A percentile compares a stretch with the other conserved stretches of the same genome.
phyloP scores from a whole-genome alignment of 179 eudicot genomes.

The Corrigiola litoralis region DNA sequence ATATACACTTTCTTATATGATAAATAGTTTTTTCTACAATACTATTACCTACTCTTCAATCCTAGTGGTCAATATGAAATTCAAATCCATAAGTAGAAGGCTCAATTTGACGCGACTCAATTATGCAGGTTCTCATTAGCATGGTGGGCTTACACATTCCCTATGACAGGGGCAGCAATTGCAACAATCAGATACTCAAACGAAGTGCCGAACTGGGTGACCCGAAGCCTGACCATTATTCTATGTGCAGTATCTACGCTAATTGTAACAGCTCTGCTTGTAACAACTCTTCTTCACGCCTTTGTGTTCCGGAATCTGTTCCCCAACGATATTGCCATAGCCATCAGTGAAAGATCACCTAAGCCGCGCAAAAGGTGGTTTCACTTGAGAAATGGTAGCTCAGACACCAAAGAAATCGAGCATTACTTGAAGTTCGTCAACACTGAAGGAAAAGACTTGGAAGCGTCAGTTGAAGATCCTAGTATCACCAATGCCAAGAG shows the following conservation, averaged over 20 bases:
- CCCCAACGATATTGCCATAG: constrained; percentile 86
- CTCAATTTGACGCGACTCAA: not conserved
- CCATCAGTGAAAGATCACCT: constrained; percentile 60
- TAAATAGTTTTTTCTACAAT: not conserved
- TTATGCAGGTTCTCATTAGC: constrained; percentile 64
- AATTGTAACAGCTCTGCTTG: constrained; percentile 45
- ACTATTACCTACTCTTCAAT: too few species aligned
- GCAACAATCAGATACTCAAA: constrained; percentile 65
- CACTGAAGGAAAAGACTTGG: constrained; percentile 29
- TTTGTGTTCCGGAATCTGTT: constrained; percentile 61
- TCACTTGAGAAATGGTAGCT: constrained; percentile 36
- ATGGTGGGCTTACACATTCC: constrained; percentile 99
- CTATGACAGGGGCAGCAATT: constrained; percentile 89
- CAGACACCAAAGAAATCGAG: constrained; percentile 43
- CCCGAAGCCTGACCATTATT: constrained; percentile 36
- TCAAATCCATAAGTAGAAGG: too few species aligned
- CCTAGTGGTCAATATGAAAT: too few species aligned
- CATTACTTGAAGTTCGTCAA: constrained; percentile 39
- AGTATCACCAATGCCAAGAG: not conserved
- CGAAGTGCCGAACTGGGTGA: constrained; percentile 46
- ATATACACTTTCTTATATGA: not conserved
- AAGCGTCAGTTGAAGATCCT: constrained; percentile 18
- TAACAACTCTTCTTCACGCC: constrained; percentile 62
- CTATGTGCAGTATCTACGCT: constrained; percentile 51
- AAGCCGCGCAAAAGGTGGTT: constrained; percentile 47